Evolutionary conservation across 164 flowering plant genomes (phyloP).

Genomic region (Nelumbo lutea): DNA sequence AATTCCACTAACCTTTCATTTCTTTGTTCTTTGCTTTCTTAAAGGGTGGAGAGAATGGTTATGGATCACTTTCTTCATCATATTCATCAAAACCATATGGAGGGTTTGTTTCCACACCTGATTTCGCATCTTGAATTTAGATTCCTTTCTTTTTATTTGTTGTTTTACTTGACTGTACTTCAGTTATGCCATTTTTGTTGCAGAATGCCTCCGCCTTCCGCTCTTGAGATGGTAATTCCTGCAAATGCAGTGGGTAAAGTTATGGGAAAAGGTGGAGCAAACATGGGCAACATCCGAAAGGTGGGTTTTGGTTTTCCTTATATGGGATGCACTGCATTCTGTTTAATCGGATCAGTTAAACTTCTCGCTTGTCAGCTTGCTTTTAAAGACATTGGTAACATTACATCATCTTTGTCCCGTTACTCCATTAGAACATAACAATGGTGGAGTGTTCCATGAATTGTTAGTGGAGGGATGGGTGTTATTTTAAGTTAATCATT

Average conservation of each 20-base stretch:
- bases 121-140: too few relatives aligned
- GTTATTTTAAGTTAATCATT: too few relatives aligned
- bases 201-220: slow-evolving; percentile 59
- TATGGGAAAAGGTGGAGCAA: slow-evolving; percentile 84
- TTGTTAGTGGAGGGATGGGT: too few relatives aligned
- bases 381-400: too few relatives aligned
- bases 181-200: background rate
- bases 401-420: too few relatives aligned
- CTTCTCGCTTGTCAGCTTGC: too few relatives aligned
- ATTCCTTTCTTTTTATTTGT: too few relatives aligned
- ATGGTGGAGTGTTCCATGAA: too few relatives aligned
- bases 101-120: slow-evolving; percentile 48
- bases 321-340: too few relatives aligned
- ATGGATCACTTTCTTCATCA: slow-evolving; percentile 68
- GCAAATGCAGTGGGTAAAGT: slow-evolving; percentile 84
- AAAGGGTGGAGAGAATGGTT: slow-evolving; percentile 70
- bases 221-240: slow-evolving; percentile 77
- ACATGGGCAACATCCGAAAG: slow-evolving; percentile 75
- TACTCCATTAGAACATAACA: too few relatives aligned
- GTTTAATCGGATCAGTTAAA: too few relatives aligned
- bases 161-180: too few relatives aligned
- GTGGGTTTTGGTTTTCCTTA: slow-evolving; percentile 27
- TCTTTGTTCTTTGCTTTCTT: slow-evolving; percentile 10
- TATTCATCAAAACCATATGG: slow-evolving; percentile 65
- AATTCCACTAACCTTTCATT: background rate